Evolutionary conservation across 805 yeast genomes (phyloP).

Genomic region (Ogataea pilisensis): DNA sequence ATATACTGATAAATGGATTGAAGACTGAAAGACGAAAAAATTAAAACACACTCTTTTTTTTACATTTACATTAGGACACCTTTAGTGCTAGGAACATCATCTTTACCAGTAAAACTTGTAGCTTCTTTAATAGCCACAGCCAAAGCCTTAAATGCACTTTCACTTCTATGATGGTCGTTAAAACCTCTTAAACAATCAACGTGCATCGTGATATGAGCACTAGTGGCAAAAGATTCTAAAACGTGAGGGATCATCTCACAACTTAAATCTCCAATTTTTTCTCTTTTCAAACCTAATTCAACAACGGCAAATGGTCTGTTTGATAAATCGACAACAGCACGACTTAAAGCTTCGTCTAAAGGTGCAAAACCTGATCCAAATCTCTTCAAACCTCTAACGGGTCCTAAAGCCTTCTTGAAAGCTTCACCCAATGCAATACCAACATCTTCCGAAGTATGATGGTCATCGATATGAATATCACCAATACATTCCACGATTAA

Average conservation of each 20-base stretch:
- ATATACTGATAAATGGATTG: too few species aligned
- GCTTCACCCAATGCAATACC: conserved; percentile 90
- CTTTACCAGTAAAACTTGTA: conserved; percentile 71
- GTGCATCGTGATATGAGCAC: conserved; percentile 86
- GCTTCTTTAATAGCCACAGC: conserved; percentile 93
- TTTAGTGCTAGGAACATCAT: conserved; percentile 94
- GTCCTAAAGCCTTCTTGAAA: conserved; percentile 85
- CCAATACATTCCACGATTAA: conserved; percentile 85
- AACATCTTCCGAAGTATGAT: conserved; percentile 94
- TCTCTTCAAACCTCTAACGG: conserved; percentile 83
- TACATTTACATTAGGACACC: conserved; percentile 72
- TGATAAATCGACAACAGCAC: conserved; percentile 95
- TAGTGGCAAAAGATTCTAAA: conserved; percentile 87
- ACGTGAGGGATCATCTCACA: conserved; percentile 99
- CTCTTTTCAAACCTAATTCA: conserved; percentile 86
- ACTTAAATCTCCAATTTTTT: conserved; percentile 85
- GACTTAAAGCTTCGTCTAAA: conserved; percentile 88
- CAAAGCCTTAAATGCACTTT: conserved; percentile 92
- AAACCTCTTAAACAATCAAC: conserved; percentile 91
- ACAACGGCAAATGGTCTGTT: conserved; percentile 90
- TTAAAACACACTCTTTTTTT: too few species aligned
- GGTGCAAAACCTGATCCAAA: conserved; percentile 96
- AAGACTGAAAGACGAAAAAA: too few species aligned
- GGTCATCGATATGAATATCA: conserved; percentile 94
- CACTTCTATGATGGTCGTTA: conserved; percentile 96